These are phyloP conservation scores for Backusella sp. DNA, from an alignment of 192 early-diverging fungal genomes.

Conservation along the genomic window DNA sequence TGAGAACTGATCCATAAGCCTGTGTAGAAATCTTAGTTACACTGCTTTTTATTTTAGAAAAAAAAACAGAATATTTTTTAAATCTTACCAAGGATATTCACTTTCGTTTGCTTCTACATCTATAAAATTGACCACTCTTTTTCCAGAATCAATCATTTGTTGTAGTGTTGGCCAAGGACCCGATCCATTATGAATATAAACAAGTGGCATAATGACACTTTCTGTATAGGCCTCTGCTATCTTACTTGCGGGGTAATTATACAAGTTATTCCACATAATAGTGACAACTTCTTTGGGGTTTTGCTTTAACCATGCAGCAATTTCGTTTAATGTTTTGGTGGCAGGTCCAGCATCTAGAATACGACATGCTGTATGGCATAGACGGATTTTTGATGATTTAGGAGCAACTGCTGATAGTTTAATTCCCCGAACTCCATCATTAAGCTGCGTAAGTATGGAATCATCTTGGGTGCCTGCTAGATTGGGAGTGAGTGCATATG, in stretches of 20 bases:
- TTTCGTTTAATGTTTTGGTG: constrained; percentile 45
- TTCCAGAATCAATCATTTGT: constrained; percentile 60
- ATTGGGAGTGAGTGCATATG: constrained; percentile 51
- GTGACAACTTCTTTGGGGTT: constrained; percentile 76
- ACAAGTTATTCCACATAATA: constrained; percentile 69
- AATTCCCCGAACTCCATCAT: constrained; percentile 70
- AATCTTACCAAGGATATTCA: constrained; percentile 54
- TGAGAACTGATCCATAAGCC: constrained; percentile 56
- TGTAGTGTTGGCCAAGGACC: constrained; percentile 65
- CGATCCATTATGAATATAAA: constrained; percentile 38
- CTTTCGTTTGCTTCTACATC: constrained; percentile 50
- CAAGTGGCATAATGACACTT: constrained; percentile 17
- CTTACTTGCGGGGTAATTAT: constrained; percentile 42
- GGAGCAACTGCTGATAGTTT: constrained; percentile 55
- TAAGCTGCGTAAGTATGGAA: constrained; percentile 60
- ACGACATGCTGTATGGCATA: constrained; percentile 63
- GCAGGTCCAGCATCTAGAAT: constrained; percentile 59
- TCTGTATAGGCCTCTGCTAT: constrained; percentile 29
- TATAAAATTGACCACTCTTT: constrained; percentile 63
- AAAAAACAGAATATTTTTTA: not conserved
- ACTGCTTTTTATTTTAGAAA: not conserved
- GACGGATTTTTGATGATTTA: constrained; percentile 34
- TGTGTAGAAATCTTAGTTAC: constrained; percentile 11
- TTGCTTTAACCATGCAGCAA: constrained; percentile 56
- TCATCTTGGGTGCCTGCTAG: constrained; percentile 64